Conservation (phyloP, 139 green algal species). For the Haematococcus sp. region DNA sequence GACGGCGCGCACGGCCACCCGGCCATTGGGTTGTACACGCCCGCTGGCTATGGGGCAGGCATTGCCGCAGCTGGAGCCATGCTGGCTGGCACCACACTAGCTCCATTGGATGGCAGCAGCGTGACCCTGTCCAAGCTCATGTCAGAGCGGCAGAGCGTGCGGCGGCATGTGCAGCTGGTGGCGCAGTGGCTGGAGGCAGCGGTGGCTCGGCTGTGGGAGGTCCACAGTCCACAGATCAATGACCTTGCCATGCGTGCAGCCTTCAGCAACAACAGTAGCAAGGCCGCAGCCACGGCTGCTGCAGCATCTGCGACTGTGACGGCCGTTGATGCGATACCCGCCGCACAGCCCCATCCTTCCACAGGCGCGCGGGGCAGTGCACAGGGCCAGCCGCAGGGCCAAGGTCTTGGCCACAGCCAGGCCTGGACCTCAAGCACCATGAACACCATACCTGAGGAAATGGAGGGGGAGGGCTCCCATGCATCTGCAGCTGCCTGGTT, state of each 20-base stretch:
- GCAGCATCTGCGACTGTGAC: not conserved
- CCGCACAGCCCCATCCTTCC: too few species aligned
- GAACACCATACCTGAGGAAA: not conserved
- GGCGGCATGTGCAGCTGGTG: constrained; percentile 29
- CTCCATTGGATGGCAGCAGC: not conserved
- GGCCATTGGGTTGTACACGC: too few species aligned
- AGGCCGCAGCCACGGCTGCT: not conserved
- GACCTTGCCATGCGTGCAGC: not conserved
- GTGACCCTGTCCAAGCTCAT: not conserved
- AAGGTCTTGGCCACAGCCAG: too few species aligned
- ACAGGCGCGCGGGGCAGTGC: too few species aligned
- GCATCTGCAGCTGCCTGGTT: too few species aligned
- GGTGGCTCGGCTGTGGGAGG: constrained; percentile 17
- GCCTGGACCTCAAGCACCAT: not conserved
- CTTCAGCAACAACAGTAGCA: not conserved
- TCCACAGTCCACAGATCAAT: not conserved
- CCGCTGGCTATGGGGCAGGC: not conserved
- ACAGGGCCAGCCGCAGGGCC: too few species aligned
- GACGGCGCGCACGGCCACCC: too few species aligned
- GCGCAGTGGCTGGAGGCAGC: constrained; percentile 34
- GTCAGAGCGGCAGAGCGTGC: not conserved
- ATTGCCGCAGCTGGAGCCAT: not conserved
- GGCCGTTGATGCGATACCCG: too few species aligned
- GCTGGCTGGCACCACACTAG: not conserved
- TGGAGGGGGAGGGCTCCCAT: not conserved